phyloP scores from a whole-genome alignment of 192 early-diverging fungal genomes.

The Podila horticola region DNA sequence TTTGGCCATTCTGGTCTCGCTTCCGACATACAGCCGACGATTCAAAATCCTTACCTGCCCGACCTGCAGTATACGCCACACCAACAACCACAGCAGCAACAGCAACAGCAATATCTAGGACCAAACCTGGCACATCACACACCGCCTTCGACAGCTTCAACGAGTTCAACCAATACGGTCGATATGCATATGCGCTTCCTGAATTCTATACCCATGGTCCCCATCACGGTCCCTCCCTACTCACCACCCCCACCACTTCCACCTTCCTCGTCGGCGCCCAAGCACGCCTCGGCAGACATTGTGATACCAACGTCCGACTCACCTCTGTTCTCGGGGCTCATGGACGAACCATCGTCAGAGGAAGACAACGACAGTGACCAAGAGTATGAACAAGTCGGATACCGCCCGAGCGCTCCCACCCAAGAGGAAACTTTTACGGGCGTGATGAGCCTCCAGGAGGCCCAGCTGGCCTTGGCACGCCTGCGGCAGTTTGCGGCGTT shows the following conservation, averaged over 20 bases:
- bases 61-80: too few species aligned
- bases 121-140: neutral
- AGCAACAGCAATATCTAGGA: neutral
- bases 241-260: neutral
- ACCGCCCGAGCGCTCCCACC: neutral
- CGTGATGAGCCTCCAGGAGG: constrained; percentile 10
- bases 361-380: neutral
- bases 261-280: neutral
- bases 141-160: neutral
- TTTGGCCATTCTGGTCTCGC: too few species aligned
- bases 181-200: constrained; percentile 17
- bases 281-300: neutral
- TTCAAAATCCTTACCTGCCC: neutral
- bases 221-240: neutral
- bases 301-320: neutral
- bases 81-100: too few species aligned
- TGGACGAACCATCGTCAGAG: neutral
- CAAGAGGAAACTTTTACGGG: neutral
- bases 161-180: neutral
- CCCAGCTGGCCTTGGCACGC: constrained; percentile 6
- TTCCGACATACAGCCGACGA: neutral
- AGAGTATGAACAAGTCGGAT: neutral
- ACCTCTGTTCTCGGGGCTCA: neutral
- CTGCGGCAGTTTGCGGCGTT: constrained; percentile 15
- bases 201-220: constrained; percentile 16